Conservation (phyloP, 2,329 filamentous ascomycete species). For the Penicillium rolfsii region DNA sequence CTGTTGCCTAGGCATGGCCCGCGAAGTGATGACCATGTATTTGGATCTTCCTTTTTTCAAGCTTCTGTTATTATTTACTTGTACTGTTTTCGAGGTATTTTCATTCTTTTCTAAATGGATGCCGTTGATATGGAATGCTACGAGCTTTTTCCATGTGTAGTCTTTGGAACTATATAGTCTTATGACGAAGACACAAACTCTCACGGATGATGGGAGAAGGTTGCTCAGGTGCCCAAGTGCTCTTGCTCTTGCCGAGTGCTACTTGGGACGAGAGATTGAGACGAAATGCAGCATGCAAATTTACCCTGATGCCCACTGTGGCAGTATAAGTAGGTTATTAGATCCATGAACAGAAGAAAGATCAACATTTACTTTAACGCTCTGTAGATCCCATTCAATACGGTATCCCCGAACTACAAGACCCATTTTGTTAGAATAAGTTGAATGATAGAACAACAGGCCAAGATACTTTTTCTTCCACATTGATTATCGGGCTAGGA, state of each 20-base stretch:
- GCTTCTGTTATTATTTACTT: constrained; percentile 13
- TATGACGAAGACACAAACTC: neutral
- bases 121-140: constrained; percentile 23
- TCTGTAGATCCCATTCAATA: neutral
- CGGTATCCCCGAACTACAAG: neutral
- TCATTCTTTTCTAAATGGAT: constrained; percentile 20
- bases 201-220: too few species aligned
- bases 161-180: neutral
- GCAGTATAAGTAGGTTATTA: too few species aligned
- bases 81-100: constrained; percentile 24
- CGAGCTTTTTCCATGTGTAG: constrained; percentile 8
- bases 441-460: constrained; percentile 2
- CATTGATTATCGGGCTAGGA: constrained; percentile 38
- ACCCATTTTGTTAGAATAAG: neutral
- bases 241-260: too few species aligned
- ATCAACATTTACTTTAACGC: too few species aligned
- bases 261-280: too few species aligned
- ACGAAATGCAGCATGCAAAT: too few species aligned
- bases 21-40: constrained; percentile 27
- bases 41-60: constrained; percentile 6
- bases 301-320: too few species aligned
- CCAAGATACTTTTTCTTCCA: constrained; percentile 36
- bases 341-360: too few species aligned
- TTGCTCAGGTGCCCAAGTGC: too few species aligned
- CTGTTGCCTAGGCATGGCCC: constrained; percentile 22